Evolutionary conservation across 2,329 filamentous ascomycete genomes (phyloP), one percentile per base, ranked within the genome.

Genomic region (Hypoxylon sp.): DNA sequence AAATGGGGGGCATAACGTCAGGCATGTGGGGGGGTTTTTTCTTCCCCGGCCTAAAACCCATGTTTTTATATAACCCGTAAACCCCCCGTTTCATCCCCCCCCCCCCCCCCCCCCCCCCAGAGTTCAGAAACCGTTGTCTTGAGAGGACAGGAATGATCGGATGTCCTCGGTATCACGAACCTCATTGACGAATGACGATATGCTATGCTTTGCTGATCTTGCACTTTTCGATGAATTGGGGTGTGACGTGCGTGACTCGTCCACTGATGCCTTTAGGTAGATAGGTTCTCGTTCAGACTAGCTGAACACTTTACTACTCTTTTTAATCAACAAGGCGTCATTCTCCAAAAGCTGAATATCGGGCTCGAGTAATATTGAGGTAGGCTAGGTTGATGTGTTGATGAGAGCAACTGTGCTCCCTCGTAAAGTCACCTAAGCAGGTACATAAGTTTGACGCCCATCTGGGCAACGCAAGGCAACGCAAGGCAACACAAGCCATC

Each of bases 151-250:
- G 57, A 53, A 70, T 39, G 58, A 53, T 46, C 19, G 55, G 64
- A 73, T 45, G 64, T 70, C 65, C 71, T 69, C 68, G 66, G 67
- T 72, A 73, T 76, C 71, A 76, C 68, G 73, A 76, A 67, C 37
- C 69, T 61, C 46, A 75, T 71, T 70, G 67, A 76, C 74, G 75
- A 75, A 75, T 76, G 74, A 77, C 63, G 74, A 75, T 70, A 75
- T 73, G 73, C 73, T 70, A 74, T 72, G 66, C 75, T 62, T 66
- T 72, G 56, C 57, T 63, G 21, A 51, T 52, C 47, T 41, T 11
- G 43, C 7, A 21, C 30, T 19, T n/a, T 43, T 19, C 14, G 5
- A 32, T 50, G 21, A 16, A 5, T 27, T 25, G 21, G 32, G 4
- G 29, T 14, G 52, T 45, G 52, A 32, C 30, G 19, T 11, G 27